Conservation (phyloP, 2,329 filamentous ascomycete genomes). For the Colletotrichum limetticola region DNA sequence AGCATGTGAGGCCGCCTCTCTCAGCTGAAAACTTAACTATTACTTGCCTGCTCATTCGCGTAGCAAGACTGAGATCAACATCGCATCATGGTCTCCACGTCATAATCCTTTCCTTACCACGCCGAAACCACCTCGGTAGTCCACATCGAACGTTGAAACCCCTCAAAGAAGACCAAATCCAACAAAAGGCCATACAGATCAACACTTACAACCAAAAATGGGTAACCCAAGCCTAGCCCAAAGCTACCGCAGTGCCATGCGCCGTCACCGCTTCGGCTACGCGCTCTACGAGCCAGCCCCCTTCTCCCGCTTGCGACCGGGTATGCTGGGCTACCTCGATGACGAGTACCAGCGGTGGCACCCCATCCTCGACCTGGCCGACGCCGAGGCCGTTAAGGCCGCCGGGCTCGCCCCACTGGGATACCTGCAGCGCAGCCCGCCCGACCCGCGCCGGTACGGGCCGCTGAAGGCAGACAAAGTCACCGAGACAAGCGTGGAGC, state of each 20-base stretch:
- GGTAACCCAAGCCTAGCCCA: background rate
- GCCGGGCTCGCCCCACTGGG: background rate
- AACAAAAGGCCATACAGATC: background rate
- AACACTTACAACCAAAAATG: background rate
- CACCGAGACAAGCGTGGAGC: constrained; percentile 39
- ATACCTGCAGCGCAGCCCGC: background rate
- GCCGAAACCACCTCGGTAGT: background rate
- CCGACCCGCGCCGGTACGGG: background rate
- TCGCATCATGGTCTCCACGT: background rate
- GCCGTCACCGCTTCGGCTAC: background rate
- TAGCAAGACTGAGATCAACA: background rate
- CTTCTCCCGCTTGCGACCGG: background rate
- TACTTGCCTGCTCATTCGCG: background rate
- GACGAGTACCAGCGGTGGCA: background rate
- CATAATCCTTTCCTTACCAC: background rate
- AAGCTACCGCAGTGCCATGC: background rate
- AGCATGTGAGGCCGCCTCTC: too few species aligned
- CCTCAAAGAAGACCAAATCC: background rate
- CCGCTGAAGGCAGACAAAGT: constrained; percentile 33
- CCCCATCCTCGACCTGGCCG: background rate
- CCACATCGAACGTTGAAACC: background rate
- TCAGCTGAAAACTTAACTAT: background rate
- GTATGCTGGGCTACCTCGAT: background rate
- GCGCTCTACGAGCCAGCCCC: background rate
- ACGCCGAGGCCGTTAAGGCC: background rate